A percentile compares a stretch with the other conserved stretches of the same genome.
Evolutionary conservation across 208 protist species (phyloP).

Genomic region (Crithidia expoeki): DNA sequence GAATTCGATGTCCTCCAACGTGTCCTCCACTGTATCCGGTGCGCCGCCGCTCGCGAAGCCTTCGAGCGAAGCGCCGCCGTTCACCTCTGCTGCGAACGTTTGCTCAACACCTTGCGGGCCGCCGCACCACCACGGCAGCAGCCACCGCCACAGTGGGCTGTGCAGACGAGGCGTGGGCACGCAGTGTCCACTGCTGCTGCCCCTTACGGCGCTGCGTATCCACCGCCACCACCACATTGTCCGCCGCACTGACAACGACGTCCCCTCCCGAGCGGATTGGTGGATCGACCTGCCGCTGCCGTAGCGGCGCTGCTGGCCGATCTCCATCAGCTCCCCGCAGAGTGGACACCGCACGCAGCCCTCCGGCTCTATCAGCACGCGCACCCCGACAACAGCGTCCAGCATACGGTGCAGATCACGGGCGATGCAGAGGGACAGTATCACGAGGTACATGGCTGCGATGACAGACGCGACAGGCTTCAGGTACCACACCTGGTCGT

Average conservation of each 20-base stretch:
- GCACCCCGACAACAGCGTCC: constrained; percentile 53
- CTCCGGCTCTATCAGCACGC: constrained; percentile 53
- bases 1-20: constrained; percentile 26
- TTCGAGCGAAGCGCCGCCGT: not conserved
- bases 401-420: constrained; percentile 44
- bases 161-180: constrained; percentile 14
- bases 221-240: constrained; percentile 31
- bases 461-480: constrained; percentile 25
- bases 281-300: constrained; percentile 16
- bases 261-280: constrained; percentile 2
- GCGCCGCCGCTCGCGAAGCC: not conserved
- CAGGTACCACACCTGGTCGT: constrained; percentile 34
- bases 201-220: constrained; percentile 23
- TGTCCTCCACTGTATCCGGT: constrained; percentile 11
- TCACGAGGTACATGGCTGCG: constrained; percentile 13
- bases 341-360: constrained; percentile 62
- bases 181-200: constrained; percentile 18
- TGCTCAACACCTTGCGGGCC: not conserved
- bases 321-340: constrained; percentile 52
- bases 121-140: constrained; percentile 25
- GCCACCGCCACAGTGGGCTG: constrained; percentile 29
- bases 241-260: constrained; percentile 19
- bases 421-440: constrained; percentile 30
- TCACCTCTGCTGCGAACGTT: not conserved
- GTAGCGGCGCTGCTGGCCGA: constrained; percentile 23